Conservation (phyloP, 495 filamentous ascomycete genomes). For the Tuber umbilicatum region DNA sequence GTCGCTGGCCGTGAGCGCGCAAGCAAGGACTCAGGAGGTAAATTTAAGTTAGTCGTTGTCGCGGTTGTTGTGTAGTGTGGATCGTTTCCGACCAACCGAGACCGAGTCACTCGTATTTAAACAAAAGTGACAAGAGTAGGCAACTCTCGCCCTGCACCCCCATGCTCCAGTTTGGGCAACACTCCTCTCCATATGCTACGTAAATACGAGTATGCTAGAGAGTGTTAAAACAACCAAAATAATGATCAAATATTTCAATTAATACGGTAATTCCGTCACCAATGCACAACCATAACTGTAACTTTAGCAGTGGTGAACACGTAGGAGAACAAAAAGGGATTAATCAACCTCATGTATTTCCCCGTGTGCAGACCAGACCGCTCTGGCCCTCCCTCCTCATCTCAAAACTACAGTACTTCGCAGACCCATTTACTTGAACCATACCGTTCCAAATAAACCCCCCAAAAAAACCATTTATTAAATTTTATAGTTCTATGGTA, state of each 20-base stretch:
- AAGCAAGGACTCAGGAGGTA: background rate
- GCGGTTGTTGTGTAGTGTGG: background rate
- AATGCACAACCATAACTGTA: background rate
- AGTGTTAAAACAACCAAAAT: background rate
- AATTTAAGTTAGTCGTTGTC: too few relatives aligned
- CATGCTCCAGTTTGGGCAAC: background rate
- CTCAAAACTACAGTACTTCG: background rate
- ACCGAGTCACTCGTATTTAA: background rate
- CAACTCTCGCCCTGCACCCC: background rate
- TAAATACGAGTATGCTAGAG: background rate
- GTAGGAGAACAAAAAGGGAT: background rate
- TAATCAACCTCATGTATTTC: background rate
- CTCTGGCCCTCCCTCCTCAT: background rate
- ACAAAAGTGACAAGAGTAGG: background rate
- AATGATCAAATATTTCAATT: background rate
- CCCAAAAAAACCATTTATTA: background rate
- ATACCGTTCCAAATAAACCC: background rate
- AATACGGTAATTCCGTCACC: background rate
- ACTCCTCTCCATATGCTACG: background rate
- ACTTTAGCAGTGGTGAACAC: background rate
- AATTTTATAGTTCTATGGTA: too few relatives aligned
- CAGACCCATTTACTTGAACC: background rate
- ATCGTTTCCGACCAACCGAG: background rate
- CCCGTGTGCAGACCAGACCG: background rate
- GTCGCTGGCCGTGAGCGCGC: background rate